phyloP scores from a whole-genome alignment of 768 basidiomycete species.

The Termitomyces eurrhizus region DNA sequence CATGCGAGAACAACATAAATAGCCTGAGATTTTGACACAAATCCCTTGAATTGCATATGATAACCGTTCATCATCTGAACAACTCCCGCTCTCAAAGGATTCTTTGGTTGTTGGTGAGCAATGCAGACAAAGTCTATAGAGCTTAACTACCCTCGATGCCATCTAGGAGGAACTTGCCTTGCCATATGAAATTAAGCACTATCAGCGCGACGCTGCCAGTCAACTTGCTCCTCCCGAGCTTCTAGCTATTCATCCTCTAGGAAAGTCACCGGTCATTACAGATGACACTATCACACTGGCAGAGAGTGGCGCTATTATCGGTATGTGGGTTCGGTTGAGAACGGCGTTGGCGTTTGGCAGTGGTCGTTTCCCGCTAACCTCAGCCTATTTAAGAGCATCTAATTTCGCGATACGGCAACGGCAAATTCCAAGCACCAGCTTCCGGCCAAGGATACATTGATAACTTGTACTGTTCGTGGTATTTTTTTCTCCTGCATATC shows the following conservation, averaged over 20 bases:
- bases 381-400: slow-evolving; percentile 13
- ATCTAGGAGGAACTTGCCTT: slow-evolving; percentile 38
- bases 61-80: slow-evolving; percentile 40
- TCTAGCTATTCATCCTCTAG: slow-evolving; percentile 31
- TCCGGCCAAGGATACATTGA: slow-evolving; percentile 15
- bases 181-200: slow-evolving; percentile 35
- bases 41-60: slow-evolving; percentile 9
- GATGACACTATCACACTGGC: slow-evolving; percentile 35
- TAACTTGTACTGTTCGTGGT: slow-evolving; percentile 17
- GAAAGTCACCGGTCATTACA: slow-evolving; percentile 40
- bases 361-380: not conserved
- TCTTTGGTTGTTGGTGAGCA: slow-evolving; percentile 38
- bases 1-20: not conserved
- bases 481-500: not conserved
- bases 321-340: slow-evolving; percentile 6
- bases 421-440: slow-evolving; percentile 12
- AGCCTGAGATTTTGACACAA: not conserved
- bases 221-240: slow-evolving; percentile 31
- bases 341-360: not conserved
- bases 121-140: not conserved
- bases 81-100: slow-evolving; percentile 47
- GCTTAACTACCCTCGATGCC: not conserved
- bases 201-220: slow-evolving; percentile 20
- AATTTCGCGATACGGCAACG: slow-evolving; percentile 19
- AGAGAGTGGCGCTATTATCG: slow-evolving; percentile 23